These are phyloP conservation scores for Chaetomiaceae sp. DNA, from an alignment of 2,329 filamentous ascomycete genomes.

Conservation along the genomic window DNA sequence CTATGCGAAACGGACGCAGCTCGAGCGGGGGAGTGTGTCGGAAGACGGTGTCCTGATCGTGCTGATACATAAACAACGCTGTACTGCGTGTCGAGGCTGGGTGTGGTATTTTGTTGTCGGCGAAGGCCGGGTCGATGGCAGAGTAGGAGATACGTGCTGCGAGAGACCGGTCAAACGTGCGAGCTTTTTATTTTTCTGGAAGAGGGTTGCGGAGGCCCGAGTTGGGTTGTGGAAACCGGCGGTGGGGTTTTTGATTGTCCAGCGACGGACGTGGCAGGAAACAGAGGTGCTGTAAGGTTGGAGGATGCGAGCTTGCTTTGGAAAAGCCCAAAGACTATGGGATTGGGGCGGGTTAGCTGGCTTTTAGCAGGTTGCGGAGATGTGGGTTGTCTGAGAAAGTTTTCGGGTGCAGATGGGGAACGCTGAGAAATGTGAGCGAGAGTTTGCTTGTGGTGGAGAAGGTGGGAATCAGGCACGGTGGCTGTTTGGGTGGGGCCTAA, in stretches of 20 bases:
- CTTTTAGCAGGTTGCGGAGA: slow-evolving; percentile 11
- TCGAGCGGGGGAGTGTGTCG: slow-evolving; percentile 89
- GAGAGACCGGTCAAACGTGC: slow-evolving; percentile 12
- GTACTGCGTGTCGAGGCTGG: slow-evolving; percentile 32
- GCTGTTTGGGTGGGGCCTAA: too few species aligned
- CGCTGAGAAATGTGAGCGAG: slow-evolving; percentile 8
- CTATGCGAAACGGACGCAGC: slow-evolving; percentile 96
- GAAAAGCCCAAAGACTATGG: slow-evolving; percentile 1
- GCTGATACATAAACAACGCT: slow-evolving; percentile 96
- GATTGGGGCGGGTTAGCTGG: neutral
- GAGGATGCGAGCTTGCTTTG: neutral
- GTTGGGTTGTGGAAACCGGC: slow-evolving; percentile 12
- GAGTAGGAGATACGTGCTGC: slow-evolving; percentile 8
- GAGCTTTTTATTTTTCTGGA: slow-evolving; percentile 16
- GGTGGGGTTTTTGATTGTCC: slow-evolving; percentile 6
- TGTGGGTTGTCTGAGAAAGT: slow-evolving; percentile 18
- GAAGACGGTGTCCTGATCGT: slow-evolving; percentile 84
- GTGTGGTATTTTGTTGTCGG: slow-evolving; percentile 19
- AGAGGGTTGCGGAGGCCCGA: slow-evolving; percentile 9
- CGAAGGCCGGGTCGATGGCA: slow-evolving; percentile 12
- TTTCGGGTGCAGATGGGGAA: slow-evolving; percentile 13
- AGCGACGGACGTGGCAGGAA: slow-evolving; percentile 1
- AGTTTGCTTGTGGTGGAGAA: slow-evolving; percentile 16
- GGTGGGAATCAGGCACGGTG: slow-evolving; percentile 1
- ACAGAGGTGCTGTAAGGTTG: neutral